phyloP scores from a whole-genome alignment of 352 stramenopile genomes.

The Globisporangium nunn region DNA sequence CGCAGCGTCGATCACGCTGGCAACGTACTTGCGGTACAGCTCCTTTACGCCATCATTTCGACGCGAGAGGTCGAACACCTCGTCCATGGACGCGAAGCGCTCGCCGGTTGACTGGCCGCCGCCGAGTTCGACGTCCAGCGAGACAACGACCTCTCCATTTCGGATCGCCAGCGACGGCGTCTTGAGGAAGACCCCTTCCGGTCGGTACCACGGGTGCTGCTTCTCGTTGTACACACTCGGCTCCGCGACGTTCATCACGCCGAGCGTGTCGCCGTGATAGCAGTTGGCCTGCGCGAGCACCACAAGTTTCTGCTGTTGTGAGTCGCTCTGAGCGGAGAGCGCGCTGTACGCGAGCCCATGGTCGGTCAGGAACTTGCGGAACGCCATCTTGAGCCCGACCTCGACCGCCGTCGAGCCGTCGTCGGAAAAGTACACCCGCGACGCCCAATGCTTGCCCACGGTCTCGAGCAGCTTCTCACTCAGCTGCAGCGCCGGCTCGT shows the following conservation, averaged over 20 bases:
- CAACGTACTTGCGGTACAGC: conserved; percentile 64
- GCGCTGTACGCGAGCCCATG: conserved; percentile 53
- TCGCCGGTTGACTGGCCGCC: conserved; percentile 17
- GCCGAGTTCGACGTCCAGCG: conserved; percentile 41
- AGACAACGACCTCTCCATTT: conserved; percentile 50
- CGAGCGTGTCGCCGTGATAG: conserved; percentile 91
- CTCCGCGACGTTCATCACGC: conserved; percentile 88
- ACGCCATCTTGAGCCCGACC: conserved; percentile 89
- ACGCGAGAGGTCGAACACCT: conserved; percentile 42
- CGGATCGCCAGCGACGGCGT: conserved; percentile 65
- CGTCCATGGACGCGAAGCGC: conserved; percentile 33
- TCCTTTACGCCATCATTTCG: conserved; percentile 29
- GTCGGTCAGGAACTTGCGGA: conserved; percentile 78
- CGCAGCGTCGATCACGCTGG: conserved; percentile 34
- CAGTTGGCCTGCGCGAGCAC: conserved; percentile 85
- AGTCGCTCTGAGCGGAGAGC: conserved; percentile 16
- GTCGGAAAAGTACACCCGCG: conserved; percentile 89
- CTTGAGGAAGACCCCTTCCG: conserved; percentile 75
- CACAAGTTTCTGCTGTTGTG: conserved; percentile 40
- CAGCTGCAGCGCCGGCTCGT: conserved; percentile 79
- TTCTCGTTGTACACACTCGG: conserved; percentile 89
- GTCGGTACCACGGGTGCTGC: conserved; percentile 90
- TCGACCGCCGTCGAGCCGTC: conserved; percentile 89
- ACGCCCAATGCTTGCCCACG: conserved; percentile 79
- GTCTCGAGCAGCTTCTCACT: conserved; percentile 70